Evolutionary conservation across 805 yeast species (phyloP).

Genomic region (Monosporozyma solicola): DNA sequence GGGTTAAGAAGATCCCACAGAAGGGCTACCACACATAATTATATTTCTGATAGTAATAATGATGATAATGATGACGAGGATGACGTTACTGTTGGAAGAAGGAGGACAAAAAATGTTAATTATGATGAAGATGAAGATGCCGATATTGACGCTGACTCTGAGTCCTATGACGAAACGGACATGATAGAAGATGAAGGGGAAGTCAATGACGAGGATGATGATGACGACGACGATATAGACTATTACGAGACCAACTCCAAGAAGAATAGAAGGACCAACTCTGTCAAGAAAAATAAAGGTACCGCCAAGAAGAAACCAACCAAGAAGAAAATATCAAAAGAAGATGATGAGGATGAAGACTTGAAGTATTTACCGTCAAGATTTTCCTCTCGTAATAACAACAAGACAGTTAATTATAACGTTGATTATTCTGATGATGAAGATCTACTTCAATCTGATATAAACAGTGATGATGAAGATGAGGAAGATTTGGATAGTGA

Average conservation of each 20-base stretch:
- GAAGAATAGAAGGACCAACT: conserved; percentile 3
- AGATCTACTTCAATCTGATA: conserved; percentile 33
- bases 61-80: conserved; percentile 24
- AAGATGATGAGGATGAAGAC: conserved; percentile 10
- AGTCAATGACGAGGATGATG: conserved; percentile 22
- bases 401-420: conserved; percentile 61
- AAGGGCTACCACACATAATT: conserved; percentile 31
- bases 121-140: conserved; percentile 20
- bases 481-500: conserved; percentile 18
- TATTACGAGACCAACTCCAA: conserved; percentile 11
- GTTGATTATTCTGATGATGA: conserved; percentile 53
- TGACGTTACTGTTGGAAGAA: conserved; percentile 4
- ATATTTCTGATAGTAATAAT: conserved; percentile 25
- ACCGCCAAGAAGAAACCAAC: neutral
- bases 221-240: conserved; percentile 17
- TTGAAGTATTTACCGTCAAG: conserved; percentile 45
- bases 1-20: conserved; percentile 73
- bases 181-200: conserved; percentile 24
- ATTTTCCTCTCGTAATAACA: conserved; percentile 58
- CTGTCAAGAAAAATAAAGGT: conserved; percentile 9
- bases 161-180: conserved; percentile 24
- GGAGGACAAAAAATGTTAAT: conserved; percentile 13
- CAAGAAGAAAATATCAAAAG: conserved; percentile 7
- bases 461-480: conserved; percentile 23
- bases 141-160: conserved; percentile 21